Evolutionary conservation across 352 stramenopile species (phyloP).

Genomic region (Elongisporangium senticosum): DNA sequence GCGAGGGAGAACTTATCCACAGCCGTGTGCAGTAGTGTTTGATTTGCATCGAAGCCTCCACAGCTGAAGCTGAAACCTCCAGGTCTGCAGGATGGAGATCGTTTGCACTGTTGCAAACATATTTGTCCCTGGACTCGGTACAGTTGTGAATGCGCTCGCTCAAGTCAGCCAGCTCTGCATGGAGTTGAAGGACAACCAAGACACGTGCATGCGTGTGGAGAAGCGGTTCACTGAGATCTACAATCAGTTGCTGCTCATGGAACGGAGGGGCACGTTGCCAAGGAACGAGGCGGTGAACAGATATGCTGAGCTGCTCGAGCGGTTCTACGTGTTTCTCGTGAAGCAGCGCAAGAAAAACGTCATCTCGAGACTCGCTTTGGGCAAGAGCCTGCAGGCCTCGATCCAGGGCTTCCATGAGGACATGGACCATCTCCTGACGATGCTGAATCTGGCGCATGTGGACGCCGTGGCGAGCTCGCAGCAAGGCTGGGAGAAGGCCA

Average conservation of each 20-base stretch:
- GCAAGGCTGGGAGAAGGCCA: constrained; percentile 15
- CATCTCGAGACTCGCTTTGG: constrained; percentile 9
- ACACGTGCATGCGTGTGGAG: constrained; percentile 19
- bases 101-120: neutral
- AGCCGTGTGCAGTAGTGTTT: neutral
- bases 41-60: neutral
- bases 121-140: neutral
- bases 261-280: neutral
- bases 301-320: neutral
- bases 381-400: constrained; percentile 8
- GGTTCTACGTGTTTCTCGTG: constrained; percentile 21
- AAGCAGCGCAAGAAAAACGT: constrained; percentile 16
- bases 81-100: neutral
- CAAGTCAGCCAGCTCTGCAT: neutral
- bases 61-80: neutral
- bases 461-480: constrained; percentile 18
- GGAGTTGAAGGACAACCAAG: constrained; percentile 28
- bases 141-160: neutral
- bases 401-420: constrained; percentile 17
- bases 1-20: too few relatives aligned
- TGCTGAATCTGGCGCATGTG: constrained; percentile 19
- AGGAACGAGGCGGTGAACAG: neutral
- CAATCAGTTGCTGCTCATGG: neutral
- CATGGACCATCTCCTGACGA: constrained; percentile 13
- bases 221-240: constrained; percentile 11